These are phyloP conservation scores for Phlyctochytrium planicorne DNA, from an alignment of 192 early-diverging fungal species.

Conservation along the genomic window DNA sequence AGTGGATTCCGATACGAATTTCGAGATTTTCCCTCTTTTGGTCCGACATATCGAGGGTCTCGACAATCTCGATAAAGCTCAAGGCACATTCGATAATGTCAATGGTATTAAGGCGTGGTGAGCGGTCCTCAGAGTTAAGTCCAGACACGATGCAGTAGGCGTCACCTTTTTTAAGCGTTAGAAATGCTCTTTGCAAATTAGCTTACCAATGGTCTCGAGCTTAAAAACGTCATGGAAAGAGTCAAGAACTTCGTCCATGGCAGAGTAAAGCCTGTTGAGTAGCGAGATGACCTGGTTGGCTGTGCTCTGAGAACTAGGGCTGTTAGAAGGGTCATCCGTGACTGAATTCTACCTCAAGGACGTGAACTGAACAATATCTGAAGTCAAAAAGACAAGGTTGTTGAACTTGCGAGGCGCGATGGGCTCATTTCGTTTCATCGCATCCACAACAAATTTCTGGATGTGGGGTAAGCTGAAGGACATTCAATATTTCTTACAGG, in stretches of 20 bases:
- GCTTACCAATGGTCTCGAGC: slow-evolving; percentile 47
- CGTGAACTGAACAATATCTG: slow-evolving; percentile 50
- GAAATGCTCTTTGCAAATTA: too few species aligned
- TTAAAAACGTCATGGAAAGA: slow-evolving; percentile 46
- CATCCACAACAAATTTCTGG: slow-evolving; percentile 41
- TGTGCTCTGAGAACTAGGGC: slow-evolving; percentile 32
- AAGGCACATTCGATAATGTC: slow-evolving; percentile 42
- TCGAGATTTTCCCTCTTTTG: slow-evolving; percentile 33
- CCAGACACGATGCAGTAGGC: slow-evolving; percentile 46
- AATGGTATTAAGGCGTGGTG: slow-evolving; percentile 25
- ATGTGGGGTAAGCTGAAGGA: not conserved
- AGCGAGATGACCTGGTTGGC: slow-evolving; percentile 43
- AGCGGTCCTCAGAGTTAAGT: slow-evolving; percentile 31
- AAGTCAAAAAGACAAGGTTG: slow-evolving; percentile 36
- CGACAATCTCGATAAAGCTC: slow-evolving; percentile 36
- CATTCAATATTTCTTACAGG: slow-evolving; percentile 6
- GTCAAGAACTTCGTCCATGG: slow-evolving; percentile 42
- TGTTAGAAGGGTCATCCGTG: too few species aligned
- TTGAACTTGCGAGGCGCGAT: slow-evolving; percentile 37
- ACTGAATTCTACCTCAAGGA: slow-evolving; percentile 31
- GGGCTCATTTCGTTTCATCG: slow-evolving; percentile 41
- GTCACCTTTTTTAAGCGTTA: too few species aligned
- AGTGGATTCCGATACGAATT: slow-evolving; percentile 50
- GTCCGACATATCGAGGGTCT: slow-evolving; percentile 47
- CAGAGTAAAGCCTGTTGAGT: slow-evolving; percentile 48